These are phyloP conservation scores for Talaromyces sp. DNA, from an alignment of 2,329 filamentous ascomycete genomes.

Conservation along the genomic window DNA sequence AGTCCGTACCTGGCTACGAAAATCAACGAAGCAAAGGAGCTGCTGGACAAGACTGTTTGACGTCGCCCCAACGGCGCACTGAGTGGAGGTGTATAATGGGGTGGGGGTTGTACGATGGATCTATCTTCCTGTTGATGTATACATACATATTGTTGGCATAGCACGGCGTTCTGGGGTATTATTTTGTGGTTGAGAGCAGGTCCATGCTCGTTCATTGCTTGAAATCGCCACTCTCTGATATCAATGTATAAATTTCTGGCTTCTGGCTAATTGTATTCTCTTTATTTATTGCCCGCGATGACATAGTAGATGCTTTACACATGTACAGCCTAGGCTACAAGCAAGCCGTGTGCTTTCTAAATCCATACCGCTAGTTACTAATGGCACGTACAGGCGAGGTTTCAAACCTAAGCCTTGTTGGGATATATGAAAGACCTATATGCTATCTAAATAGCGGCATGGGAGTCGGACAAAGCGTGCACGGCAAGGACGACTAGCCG, in stretches of 20 bases:
- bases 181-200: slow-evolving; percentile 21
- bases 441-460: no score
- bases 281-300: neutral
- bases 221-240: slow-evolving; percentile 14
- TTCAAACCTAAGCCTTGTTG: neutral
- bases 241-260: neutral
- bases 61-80: neutral
- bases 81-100: neutral
- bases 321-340: no score
- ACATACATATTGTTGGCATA: slow-evolving; percentile 29
- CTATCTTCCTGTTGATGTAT: neutral
- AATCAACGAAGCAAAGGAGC: slow-evolving; percentile 96
- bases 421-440: no score
- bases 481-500: neutral
- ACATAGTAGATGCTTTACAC: neutral
- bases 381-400: neutral
- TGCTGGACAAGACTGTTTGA: slow-evolving; percentile 69
- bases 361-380: no score
- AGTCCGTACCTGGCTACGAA: slow-evolving; percentile 96
- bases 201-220: slow-evolving; percentile 3
- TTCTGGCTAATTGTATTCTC: neutral
- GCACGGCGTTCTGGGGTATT: slow-evolving; percentile 34
- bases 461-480: neutral
- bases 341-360: no score
- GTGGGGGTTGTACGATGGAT: neutral